These are phyloP conservation scores for Daucus carota DNA, from an alignment of 129 eudicot species.

Conservation along the genomic window DH1_v3.0 NC_030381.2:4493501-4494000, in stretches of 20 bases:
- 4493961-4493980: constrained; percentile 94
- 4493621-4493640: constrained; percentile 64
- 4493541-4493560: not conserved
- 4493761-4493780: not conserved
- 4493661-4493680: constrained; percentile 97
- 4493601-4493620: constrained; percentile 39
- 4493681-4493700: constrained; percentile 97
- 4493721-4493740: not conserved
- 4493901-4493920: constrained; percentile 83
- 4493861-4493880: constrained; percentile 71
- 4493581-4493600: not conserved
- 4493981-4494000: constrained; percentile 87
- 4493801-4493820: constrained; percentile 64
- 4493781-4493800: constrained; percentile 96
- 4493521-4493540: not conserved
- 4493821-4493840: constrained; percentile 91
- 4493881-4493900: constrained; percentile 94
- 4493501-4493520: not conserved
- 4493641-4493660: constrained; percentile 68
- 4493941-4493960: constrained; percentile 90
- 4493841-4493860: constrained; percentile 68
- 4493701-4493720: constrained; percentile 43
- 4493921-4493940: constrained; percentile 68
- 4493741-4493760: constrained; percentile 4
- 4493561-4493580: not conserved